These are phyloP conservation scores for Xylariaceae sp. DNA, from an alignment of 2,329 filamentous ascomycete genomes.

Conservation along the genomic window DNA sequence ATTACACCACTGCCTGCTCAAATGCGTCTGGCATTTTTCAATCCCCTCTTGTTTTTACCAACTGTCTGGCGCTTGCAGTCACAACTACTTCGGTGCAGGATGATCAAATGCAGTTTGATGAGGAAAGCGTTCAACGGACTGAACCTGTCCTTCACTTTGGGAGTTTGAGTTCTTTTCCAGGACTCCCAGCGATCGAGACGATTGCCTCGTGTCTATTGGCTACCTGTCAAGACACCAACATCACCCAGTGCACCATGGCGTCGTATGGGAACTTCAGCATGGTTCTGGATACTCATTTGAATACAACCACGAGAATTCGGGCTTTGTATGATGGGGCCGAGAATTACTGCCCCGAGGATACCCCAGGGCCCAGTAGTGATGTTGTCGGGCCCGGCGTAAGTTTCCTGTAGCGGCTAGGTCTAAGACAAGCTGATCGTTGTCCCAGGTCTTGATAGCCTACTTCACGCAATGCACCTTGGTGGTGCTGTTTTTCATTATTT, in stretches of 20 bases:
- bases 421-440: background rate
- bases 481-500: background rate
- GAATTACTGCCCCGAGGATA: background rate
- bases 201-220: background rate
- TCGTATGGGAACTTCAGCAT: background rate
- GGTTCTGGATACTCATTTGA: background rate
- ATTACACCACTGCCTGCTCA: background rate
- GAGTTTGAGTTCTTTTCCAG: background rate
- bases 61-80: background rate
- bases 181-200: background rate
- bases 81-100: background rate
- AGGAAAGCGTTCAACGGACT: background rate
- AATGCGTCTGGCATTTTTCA: background rate
- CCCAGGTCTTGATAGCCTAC: background rate
- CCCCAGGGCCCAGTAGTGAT: background rate
- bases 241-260: background rate
- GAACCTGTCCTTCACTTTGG: background rate
- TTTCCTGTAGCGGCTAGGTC: background rate
- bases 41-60: background rate
- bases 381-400: background rate
- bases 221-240: background rate
- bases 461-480: background rate
- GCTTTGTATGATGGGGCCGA: background rate
- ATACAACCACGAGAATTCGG: background rate
- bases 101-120: background rate